Evolutionary conservation across 2,329 filamentous ascomycete genomes (phyloP), one percentile per base, ranked within the genome.

Genomic region (Hymenoscyphus linearis): DNA sequence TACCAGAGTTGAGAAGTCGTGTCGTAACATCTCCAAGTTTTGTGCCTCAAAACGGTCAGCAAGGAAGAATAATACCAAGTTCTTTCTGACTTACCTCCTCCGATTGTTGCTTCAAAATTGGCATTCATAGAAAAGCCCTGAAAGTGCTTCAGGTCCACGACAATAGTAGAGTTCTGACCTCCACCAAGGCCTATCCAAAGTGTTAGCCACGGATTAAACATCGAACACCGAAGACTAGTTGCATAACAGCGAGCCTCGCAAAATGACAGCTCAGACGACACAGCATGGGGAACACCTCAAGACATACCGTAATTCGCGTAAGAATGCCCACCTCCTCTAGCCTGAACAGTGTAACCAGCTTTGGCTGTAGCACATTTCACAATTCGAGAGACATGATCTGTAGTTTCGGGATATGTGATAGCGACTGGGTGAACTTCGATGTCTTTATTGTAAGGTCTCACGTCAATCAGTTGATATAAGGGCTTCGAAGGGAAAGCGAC

Each of bases 31-130:
- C 77, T 3, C 78, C 77, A 0, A 87, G 77, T n/a, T 70, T 75
- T 36, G 76, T 77, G 1, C 84, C 44, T 50, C 10, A 4, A 50
- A 50, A 12, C 12, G 3, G 9, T 50, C 44, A 50, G 44, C 4
- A n/a, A 1, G 37, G 18, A 50, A 25, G 44, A 25, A 25, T 22
- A 3, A 12, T 13, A 50, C 4, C 5, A 25, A 10, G 3, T 50
- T 50, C 2, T 7, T 7, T 22, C 22, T 22, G 12, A 50, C 44
- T 50, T 10, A 50, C 44, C 85, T 3, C 79, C 76, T 7, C 84
- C 84, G 61, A 85, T 78, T 0, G 76, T 81, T 5, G 84, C 84
- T 55, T 78, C 72, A 78, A 81, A 83, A 4, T 79, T 84, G 4
- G 66, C 75, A 63, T 86, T 76, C 75, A 87, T 82, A 22, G 70